Percentiles rank a stretch among this genome's conserved stretches.
These are phyloP conservation scores for Tardiomyces depauwii DNA, from an alignment of 1,139 yeast genomes.

Conservation along the genomic window DNA sequence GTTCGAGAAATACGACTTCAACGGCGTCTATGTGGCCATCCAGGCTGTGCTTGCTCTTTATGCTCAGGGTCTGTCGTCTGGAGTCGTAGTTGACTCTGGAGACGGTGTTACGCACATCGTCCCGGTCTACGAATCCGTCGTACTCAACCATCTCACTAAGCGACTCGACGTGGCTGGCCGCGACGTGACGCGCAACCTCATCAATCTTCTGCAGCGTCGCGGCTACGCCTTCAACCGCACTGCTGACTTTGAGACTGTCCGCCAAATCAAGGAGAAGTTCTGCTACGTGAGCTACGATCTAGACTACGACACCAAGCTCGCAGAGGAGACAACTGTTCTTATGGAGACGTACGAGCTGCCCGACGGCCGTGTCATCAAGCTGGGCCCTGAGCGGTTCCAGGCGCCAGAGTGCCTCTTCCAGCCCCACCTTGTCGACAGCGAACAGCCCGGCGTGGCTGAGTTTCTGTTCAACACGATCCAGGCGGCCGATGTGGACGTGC, in stretches of 20 bases:
- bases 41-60: conserved; percentile 96
- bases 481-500: conserved; percentile 85
- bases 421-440: conserved; percentile 93
- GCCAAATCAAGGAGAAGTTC: conserved; percentile 92
- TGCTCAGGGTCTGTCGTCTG: conserved; percentile 94
- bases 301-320: conserved; percentile 74
- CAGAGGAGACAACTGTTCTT: conserved; percentile 88
- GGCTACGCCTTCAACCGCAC: conserved; percentile 98
- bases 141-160: conserved; percentile 81
- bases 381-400: conserved; percentile 92
- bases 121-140: conserved; percentile 95
- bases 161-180: conserved; percentile 97
- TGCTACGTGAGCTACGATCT: conserved; percentile 94
- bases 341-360: conserved; percentile 91
- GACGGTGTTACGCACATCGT: conserved; percentile 96
- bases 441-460: conserved; percentile 96
- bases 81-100: conserved; percentile 97
- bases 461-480: conserved; percentile 84
- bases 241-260: conserved; percentile 96
- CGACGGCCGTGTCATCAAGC: conserved; percentile 88
- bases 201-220: conserved; percentile 80
- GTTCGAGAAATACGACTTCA: conserved; percentile 93
- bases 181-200: conserved; percentile 91
- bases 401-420: conserved; percentile 98
- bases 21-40: conserved; percentile 95